Percentiles rank a stretch among this genome's conserved stretches.
These are phyloP conservation scores for Phanerochaete sordida DNA, from an alignment of 768 basidiomycete genomes.

Conservation along the genomic window DNA sequence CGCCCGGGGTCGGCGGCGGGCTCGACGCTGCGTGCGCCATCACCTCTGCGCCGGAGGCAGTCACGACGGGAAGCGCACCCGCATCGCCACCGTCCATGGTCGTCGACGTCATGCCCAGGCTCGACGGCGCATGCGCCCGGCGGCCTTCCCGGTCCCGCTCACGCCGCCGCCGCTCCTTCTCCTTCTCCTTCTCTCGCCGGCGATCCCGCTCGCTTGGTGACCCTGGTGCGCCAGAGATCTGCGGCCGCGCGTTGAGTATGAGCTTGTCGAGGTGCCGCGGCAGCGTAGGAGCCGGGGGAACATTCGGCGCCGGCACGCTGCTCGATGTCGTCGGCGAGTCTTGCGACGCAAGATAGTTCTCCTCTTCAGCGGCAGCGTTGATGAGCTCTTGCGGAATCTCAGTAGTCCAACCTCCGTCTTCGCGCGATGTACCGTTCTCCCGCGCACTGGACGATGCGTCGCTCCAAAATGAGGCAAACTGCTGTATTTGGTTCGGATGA, in stretches of 20 bases:
- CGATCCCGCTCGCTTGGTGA: conserved; percentile 18
- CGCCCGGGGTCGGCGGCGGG: conserved; percentile 17
- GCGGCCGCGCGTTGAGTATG: conserved; percentile 64
- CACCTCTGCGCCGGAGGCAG: conserved; percentile 29
- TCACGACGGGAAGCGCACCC: conserved; percentile 26
- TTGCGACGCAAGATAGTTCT: conserved; percentile 57
- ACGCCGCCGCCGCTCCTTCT: conserved; percentile 6
- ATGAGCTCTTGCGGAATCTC: conserved; percentile 76
- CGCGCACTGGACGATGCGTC: conserved; percentile 20
- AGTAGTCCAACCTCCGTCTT: conserved; percentile 63
- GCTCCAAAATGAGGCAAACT: conserved; percentile 43
- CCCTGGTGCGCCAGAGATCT: conserved; percentile 6
- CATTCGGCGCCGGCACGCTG: conserved; percentile 62
- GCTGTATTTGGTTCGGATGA: conserved; percentile 15
- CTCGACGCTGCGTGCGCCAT: conserved; percentile 17
- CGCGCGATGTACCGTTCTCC: conserved; percentile 18
- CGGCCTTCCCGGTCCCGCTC: conserved; percentile 17
- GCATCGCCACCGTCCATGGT: conserved; percentile 13
- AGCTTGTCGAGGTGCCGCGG: conserved; percentile 93
- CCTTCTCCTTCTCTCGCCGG: conserved; percentile 8
- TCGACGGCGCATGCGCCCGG: conserved; percentile 11
- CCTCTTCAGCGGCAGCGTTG: conserved; percentile 81
- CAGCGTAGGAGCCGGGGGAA: conserved; percentile 84
- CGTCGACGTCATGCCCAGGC: conserved; percentile 23
- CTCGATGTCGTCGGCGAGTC: conserved; percentile 18